Evolutionary conservation across 2,329 filamentous ascomycete genomes (phyloP).

Genomic region (Ophiostoma triangulosporum): DNA sequence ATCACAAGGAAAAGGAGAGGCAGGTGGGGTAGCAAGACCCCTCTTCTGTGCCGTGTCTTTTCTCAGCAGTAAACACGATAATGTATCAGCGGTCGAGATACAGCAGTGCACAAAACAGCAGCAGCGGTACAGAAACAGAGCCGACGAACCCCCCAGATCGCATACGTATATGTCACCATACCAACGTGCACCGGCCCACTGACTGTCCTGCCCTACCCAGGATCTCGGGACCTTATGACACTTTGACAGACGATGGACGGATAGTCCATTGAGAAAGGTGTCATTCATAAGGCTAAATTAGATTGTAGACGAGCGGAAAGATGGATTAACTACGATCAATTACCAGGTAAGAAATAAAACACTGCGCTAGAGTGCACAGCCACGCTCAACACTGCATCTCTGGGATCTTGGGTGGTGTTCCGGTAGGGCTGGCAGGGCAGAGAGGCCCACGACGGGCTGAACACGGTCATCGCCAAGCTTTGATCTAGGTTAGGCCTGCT

Average conservation of each 20-base stretch:
- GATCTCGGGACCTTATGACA: neutral
- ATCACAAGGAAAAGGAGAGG: no score
- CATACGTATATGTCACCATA: neutral
- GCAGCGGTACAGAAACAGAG: no score
- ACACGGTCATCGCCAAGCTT: neutral
- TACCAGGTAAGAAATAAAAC: neutral
- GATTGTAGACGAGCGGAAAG: no score
- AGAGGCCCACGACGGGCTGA: slow-evolving; percentile 8
- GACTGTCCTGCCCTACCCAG: neutral
- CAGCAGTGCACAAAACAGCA: no score
- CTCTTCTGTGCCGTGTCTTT: no score
- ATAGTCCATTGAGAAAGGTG: neutral
- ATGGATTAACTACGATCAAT: neutral
- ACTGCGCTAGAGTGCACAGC: slow-evolving; percentile 18
- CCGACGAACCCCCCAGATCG: no score
- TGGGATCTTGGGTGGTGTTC: slow-evolving; percentile 2
- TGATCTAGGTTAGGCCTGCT: no score
- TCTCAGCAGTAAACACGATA: no score
- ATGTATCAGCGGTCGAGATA: no score
- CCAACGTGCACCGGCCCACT: neutral
- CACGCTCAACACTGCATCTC: slow-evolving; percentile 17
- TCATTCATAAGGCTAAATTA: neutral
- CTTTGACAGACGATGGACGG: neutral
- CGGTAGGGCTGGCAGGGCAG: neutral
- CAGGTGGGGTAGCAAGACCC: no score